Evolutionary conservation across 2,329 filamentous ascomycete species (phyloP).

Genomic region (Trichoderma atroviride): DNA sequence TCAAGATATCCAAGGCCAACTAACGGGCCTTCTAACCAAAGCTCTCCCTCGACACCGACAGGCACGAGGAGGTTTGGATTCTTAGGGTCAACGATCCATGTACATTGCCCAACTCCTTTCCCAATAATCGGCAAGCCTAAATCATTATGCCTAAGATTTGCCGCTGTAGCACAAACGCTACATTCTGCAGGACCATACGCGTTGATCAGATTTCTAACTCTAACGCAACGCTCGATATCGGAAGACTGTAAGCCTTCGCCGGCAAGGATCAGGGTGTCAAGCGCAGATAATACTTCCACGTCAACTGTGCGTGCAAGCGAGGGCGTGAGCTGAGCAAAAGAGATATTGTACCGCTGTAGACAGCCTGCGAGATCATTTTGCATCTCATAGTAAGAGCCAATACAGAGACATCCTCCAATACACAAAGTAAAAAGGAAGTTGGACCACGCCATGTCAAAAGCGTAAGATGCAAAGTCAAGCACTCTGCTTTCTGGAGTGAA

Average conservation of each 20-base stretch:
- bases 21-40: not conserved
- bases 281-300: not conserved
- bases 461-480: not conserved
- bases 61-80: not conserved
- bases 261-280: not conserved
- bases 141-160: not conserved
- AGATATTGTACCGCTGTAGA: not conserved
- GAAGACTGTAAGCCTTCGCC: not conserved
- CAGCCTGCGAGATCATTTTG: not conserved
- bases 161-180: not conserved
- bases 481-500: not conserved
- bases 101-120: not conserved
- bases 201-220: not conserved
- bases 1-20: not conserved
- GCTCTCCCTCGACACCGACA: not conserved
- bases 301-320: not conserved
- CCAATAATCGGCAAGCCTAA: not conserved
- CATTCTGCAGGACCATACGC: not conserved
- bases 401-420: not conserved
- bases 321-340: not conserved
- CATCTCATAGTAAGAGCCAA: not conserved
- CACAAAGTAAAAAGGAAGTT: not conserved
- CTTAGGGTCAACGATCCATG: not conserved
- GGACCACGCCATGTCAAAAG: not conserved
- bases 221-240: not conserved